Evolutionary conservation across 331 rosid genomes (phyloP), one percentile per base, ranked within the genome.

Genomic region (Pyrus hybrid): DNA sequence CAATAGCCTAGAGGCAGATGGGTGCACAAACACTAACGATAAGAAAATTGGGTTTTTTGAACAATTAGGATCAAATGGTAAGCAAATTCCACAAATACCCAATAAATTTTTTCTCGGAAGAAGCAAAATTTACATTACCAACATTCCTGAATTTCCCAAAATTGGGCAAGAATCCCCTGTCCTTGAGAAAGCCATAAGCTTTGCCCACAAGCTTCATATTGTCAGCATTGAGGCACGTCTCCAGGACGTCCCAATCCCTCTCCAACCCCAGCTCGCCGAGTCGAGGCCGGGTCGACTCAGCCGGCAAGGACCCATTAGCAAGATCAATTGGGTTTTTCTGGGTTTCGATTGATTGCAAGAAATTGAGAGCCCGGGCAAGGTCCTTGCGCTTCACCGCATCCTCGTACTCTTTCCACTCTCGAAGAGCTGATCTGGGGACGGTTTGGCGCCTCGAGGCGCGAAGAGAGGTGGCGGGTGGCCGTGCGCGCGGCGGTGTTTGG

Each of bases 191-290:
- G 71, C 74, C 87, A 67, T 91, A 94, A 70, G 97, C 96, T 65
- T 89, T 88, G 18, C 75, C 91, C 53, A 94, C 99, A 20, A 92
- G 99, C 85, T 87, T 92, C 96, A 94, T 88, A 67, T 94, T 90
- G 71, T 94, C 96, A 21, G 99, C 97, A 85, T 92, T 92, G 82
- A 94, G 82, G 65, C 99, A 94, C 63, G 99, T 87, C 67, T 92
- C 99, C 65, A 92, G 79, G 13, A 94, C 88, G 81, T 90, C 99
- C 97, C 97, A 94, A 85, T 94, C 97, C 82, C 93, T 86, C 83
- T 90, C 91, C 49, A 85, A 83, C 62, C 88, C 89, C 80, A 83
- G 45, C 79, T 89, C 95, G n/a, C 72, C 74, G 30, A 85, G 76
- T n/a, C 82, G 86, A 35, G 86, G 73, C 79, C 77, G 84, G 76